A percentile compares a stretch with the other conserved stretches of the same genome.
These are phyloP conservation scores for Immersiella caudata DNA, from an alignment of 495 filamentous ascomycete species.

Conservation along the genomic window DNA sequence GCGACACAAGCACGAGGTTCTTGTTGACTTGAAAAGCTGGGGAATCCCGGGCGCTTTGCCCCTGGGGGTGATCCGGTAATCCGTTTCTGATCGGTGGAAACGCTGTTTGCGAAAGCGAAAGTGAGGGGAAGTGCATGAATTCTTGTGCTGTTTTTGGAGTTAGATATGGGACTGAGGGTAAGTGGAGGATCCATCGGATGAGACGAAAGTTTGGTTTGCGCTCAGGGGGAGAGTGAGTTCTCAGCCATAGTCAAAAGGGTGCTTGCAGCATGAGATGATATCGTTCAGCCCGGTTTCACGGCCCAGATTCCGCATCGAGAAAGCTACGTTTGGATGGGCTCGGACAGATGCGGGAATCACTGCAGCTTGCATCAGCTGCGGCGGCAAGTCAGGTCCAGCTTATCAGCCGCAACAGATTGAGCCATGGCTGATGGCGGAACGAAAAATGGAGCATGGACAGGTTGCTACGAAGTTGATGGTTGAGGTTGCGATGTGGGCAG, in stretches of 20 bases:
- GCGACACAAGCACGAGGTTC: too few species aligned
- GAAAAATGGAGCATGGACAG: slow-evolving; percentile 1
- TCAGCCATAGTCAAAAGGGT: slow-evolving; percentile 5
- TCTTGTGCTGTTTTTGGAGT: neutral
- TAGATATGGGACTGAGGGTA: neutral
- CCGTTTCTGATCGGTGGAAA: too few species aligned
- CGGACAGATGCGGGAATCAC: neutral
- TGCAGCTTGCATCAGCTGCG: neutral
- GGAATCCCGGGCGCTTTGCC: too few species aligned
- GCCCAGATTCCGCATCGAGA: neutral
- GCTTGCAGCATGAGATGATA: neutral
- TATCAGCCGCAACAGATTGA: slow-evolving; percentile 2
- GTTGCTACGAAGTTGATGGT: neutral
- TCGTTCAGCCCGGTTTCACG: slow-evolving; percentile 3
- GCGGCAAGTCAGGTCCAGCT: neutral
- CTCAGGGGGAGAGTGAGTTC: neutral
- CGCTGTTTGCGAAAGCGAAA: neutral
- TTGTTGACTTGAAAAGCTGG: too few species aligned
- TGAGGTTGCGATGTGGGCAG: slow-evolving; percentile 6
- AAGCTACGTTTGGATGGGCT: slow-evolving; percentile 2
- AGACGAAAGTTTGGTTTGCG: neutral
- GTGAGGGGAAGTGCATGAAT: neutral
- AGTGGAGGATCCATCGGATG: neutral
- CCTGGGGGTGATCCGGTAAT: too few species aligned
- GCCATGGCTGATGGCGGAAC: neutral